Base-by-base conservation (phyloP, 257 asterid species). In the Solanum habrochaites region DNA sequence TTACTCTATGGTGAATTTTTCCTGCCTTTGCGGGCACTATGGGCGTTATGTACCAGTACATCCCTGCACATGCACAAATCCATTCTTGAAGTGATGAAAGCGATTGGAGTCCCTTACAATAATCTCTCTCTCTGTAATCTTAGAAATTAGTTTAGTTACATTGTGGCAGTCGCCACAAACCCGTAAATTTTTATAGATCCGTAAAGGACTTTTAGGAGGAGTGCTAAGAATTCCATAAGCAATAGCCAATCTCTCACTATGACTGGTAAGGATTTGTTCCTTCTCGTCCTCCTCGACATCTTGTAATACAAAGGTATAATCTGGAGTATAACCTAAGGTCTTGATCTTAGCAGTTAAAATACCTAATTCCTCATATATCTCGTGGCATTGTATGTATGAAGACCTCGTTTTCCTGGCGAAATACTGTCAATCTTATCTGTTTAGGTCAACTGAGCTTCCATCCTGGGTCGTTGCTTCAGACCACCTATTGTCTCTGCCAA, bases 241-340 rank as follows among this genome's bases (percentile, higher is more conserved):
- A 87, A 96, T 94, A 47, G 99, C 99, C 91, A 96, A 88, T 49
- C 97, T 93, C 90, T 96, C 98, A 64, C 96, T 96, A 86, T 96
- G 98, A 86, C 95, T 87, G 21, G 90, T 84, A 52, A 95, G 96
- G 29, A 94, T 94, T 45, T 85, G 88, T 85, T 94, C 98, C 89
- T 95, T 94, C 94, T 95, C 99, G 39, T 96, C 98, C 87, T 96
- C 98, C 90, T 93, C 98, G 43, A 95, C 98, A 88, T 94, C 98
- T 86, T 94, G 98, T 86, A 95, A 88, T 29, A 95, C 99, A 73
- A 93, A 94, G 85, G 95, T 94, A 83, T 85, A 86, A 85, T 96
- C 98, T 11, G 98, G 98, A 49, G 85, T 88, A 88, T 95, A 93
- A 78, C 98, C 98, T 15, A 94, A 90, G 72, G 90, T 49, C 91